Conservation (phyloP, 495 filamentous ascomycete genomes). For the Trichoderma asperelloides region DNA sequence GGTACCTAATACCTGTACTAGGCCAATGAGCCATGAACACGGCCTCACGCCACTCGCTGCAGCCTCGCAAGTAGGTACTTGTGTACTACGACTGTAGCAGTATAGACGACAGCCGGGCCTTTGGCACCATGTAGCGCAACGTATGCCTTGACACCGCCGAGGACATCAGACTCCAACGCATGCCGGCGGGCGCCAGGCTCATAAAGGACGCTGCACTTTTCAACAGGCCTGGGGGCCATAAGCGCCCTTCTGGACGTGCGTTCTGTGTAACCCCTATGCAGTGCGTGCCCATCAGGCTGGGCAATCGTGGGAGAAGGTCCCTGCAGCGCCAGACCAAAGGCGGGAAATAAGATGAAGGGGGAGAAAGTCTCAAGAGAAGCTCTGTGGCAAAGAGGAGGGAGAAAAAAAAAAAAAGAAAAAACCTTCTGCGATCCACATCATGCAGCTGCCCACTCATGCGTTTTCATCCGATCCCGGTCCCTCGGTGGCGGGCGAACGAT, state of each 20-base stretch:
- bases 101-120: not conserved
- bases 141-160: not conserved
- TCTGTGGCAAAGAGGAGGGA: not conserved
- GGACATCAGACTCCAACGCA: not conserved
- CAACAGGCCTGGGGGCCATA: not conserved
- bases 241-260: not conserved
- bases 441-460: not conserved
- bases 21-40: not conserved
- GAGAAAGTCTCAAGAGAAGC: not conserved
- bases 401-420: not conserved
- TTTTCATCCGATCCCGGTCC: not conserved
- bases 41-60: not conserved
- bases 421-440: not conserved
- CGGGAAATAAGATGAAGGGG: not conserved
- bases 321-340: not conserved
- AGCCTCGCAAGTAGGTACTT: not conserved
- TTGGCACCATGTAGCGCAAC: not conserved
- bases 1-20: not conserved
- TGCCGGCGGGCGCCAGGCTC: not conserved
- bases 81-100: too few species aligned
- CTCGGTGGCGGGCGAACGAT: constrained; percentile 7
- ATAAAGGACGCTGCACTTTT: not conserved
- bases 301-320: not conserved
- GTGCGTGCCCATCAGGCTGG: not conserved
- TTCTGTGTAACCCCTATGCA: not conserved